Evolutionary conservation across 768 basidiomycete genomes (phyloP).

Genomic region (Mycena haematopus): DNA sequence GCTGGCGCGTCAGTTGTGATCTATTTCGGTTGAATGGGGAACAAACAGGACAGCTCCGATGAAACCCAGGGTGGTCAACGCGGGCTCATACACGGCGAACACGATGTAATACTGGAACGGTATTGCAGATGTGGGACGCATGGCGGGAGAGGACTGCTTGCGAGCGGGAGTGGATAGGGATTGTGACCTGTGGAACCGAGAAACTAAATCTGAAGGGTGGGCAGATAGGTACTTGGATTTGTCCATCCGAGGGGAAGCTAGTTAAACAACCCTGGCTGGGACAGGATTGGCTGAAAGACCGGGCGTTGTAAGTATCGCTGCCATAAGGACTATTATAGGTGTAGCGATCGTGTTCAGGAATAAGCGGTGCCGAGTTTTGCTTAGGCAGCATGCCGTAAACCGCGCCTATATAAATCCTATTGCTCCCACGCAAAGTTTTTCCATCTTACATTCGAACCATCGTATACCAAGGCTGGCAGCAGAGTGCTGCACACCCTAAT

Average conservation of each 20-base stretch:
- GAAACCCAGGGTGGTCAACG: conserved; percentile 67
- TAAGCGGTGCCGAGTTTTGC: background rate
- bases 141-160: conserved; percentile 32
- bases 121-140: conserved; percentile 64
- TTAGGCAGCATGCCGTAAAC: background rate
- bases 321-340: conserved; percentile 3
- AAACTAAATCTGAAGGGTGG: conserved; percentile 30
- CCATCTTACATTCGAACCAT: conserved; percentile 64
- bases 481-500: conserved; percentile 69
- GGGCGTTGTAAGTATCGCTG: background rate
- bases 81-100: conserved; percentile 79
- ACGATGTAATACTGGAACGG: conserved; percentile 76
- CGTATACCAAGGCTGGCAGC: conserved; percentile 67
- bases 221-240: conserved; percentile 4
- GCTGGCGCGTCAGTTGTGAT: conserved; percentile 20
- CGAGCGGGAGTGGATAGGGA: conserved; percentile 24
- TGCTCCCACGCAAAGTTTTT: conserved; percentile 30
- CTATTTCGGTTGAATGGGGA: conserved; percentile 31
- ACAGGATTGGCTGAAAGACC: background rate
- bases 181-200: conserved; percentile 26
- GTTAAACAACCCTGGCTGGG: background rate
- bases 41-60: conserved; percentile 60
- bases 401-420: background rate
- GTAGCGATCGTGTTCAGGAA: background rate
- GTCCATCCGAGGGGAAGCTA: conserved; percentile 19